These are phyloP conservation scores for Coccomyxa sp. DNA, from an alignment of 139 green algal species.

Conservation along the genomic window DNA sequence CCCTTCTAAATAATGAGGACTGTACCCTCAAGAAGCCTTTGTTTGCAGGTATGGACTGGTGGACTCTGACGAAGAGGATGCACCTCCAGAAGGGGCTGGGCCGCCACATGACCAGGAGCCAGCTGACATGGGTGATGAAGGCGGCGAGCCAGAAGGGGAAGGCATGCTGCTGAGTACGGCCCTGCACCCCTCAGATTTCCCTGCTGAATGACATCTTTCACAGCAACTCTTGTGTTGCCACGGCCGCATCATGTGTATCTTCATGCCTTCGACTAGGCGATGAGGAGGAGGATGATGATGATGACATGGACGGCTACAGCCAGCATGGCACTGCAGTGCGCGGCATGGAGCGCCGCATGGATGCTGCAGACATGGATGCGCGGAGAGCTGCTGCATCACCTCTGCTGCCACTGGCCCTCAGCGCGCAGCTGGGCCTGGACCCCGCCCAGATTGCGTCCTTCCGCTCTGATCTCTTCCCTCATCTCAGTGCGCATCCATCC, in stretches of 20 bases:
- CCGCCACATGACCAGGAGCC: background rate
- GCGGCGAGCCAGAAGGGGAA: conserved; percentile 3
- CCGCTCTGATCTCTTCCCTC: background rate
- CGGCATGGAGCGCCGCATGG: background rate
- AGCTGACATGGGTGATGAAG: conserved; percentile 16
- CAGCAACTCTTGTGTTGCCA: background rate
- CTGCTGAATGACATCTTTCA: background rate
- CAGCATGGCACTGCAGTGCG: background rate
- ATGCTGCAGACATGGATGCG: conserved; percentile 1
- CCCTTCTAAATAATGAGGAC: too few relatives aligned
- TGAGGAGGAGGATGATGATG: conserved; percentile 3
- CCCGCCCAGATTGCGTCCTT: conserved; percentile 30
- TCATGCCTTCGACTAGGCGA: background rate
- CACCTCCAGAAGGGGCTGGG: background rate
- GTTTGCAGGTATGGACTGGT: conserved; percentile 62
- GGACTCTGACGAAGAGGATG: conserved; percentile 43
- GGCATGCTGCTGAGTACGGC: conserved; percentile 22
- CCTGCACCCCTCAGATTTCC: background rate
- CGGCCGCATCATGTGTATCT: background rate
- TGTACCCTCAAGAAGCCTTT: too few relatives aligned
- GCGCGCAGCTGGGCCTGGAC: conserved; percentile 51
- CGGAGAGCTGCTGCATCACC: background rate
- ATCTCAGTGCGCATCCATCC: background rate
- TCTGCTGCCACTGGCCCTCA: conserved; percentile 52
- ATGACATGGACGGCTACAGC: background rate